Evolutionary conservation across 2,329 filamentous ascomycete species (phyloP), one percentile per base, ranked within the genome.

Genomic region (Sporothrix curviconia): DNA sequence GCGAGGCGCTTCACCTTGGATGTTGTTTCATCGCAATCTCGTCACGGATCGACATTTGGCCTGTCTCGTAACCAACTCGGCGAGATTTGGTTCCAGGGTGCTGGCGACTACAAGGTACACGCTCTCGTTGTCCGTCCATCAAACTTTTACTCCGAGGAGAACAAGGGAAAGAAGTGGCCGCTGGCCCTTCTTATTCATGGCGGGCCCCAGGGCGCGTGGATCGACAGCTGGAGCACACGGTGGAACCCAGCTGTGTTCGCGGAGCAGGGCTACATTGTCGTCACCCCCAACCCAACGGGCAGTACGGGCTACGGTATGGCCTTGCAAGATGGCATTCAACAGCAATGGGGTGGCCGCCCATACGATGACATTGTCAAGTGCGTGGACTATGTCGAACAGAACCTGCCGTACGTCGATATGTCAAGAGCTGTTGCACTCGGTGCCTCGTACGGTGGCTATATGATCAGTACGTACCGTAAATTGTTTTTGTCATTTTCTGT

Each of bases 221-320:
- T 71, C 32, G 86, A 94, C 66, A 76, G 79, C 28, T 95, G 90
- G 89, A 87, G 81, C 68, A 90, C 86, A 2, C 78, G 90, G 17
- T 95, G 90, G 90, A 95, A 95, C 68, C 86, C 88, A 1, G 89
- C 88, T 59, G 80, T 92, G 9, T 95, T 90, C 67, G 90, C 90
- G 3, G 90, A 95, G 69, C 89, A 92, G 72, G 90, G 90, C 46
- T 95, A 94, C 67, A 80, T 95, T 3, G 89, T 87, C 22, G 83
- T 95, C 47, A 80, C 84, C 51, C 89, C 90, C 9, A 95, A 95
- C 68, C 89, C 89, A 8, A 94, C 89, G 0, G 90, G 90, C 17
- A 89, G 84, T 65, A 91, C 89, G 5, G 87, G 89, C 3, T 95
- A 91, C 65, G 90, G 90, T 5, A 87, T 92, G 72, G 79, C 80